These are phyloP conservation scores for Peniophora sp. DNA, from an alignment of 1,284 basidiomycete genomes.

Conservation along the genomic window DNA sequence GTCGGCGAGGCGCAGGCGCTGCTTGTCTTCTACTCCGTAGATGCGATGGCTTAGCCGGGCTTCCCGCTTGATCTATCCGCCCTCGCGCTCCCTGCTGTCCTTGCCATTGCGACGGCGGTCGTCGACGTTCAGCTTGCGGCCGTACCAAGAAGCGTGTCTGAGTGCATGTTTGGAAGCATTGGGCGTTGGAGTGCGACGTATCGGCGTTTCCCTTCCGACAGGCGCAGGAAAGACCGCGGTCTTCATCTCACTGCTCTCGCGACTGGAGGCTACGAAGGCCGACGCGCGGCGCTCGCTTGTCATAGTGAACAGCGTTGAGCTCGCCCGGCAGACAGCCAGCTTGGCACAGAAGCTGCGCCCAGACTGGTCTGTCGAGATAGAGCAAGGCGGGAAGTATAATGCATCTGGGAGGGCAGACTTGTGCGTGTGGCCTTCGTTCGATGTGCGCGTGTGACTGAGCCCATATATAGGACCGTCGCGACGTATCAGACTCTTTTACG, in stretches of 20 bases:
- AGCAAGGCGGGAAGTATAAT: conserved; percentile 73
- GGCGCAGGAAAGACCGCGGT: conserved; percentile 93
- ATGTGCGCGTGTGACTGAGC: background rate
- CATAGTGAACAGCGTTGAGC: conserved; percentile 82
- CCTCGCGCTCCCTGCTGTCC: background rate
- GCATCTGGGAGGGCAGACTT: conserved; percentile 84
- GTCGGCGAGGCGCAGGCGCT: too few relatives aligned
- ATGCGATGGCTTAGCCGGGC: conserved; percentile 5
- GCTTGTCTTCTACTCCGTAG: conserved; percentile 1
- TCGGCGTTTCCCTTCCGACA: conserved; percentile 91
- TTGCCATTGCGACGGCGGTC: background rate
- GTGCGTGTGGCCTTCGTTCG: conserved; percentile 33
- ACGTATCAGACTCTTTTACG: conserved; percentile 86
- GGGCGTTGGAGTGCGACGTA: conserved; percentile 52
- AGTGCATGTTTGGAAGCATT: conserved; percentile 73
- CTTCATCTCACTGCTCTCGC: conserved; percentile 74
- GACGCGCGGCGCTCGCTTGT: conserved; percentile 58
- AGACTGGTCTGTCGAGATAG: conserved; percentile 79
- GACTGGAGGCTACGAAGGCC: conserved; percentile 36
- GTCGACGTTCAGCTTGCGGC: conserved; percentile 48
- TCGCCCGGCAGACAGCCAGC: conserved; percentile 81
- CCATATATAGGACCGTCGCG: conserved; percentile 66
- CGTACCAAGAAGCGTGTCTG: conserved; percentile 88
- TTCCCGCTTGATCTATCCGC: background rate
- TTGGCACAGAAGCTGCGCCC: conserved; percentile 68